A percentile compares a stretch with the other conserved stretches of the same genome.
Evolutionary conservation across 2,329 filamentous ascomycete genomes (phyloP).

Genomic region (Coniochaeta ligniaria): DNA sequence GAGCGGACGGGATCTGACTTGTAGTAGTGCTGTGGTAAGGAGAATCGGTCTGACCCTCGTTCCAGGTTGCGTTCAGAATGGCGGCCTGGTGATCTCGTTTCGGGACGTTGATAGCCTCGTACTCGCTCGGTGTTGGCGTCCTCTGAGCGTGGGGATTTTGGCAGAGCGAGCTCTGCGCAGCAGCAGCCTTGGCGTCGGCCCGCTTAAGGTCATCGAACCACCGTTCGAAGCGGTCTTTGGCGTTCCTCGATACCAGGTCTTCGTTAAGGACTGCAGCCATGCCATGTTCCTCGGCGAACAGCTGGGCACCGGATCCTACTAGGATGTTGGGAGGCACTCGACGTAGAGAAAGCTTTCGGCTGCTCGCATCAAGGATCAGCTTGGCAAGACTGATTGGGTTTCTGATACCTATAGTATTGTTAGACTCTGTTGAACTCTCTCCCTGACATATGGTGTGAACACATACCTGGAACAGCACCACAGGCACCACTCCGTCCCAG

Average conservation of each 20-base stretch:
- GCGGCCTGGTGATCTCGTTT: constrained; percentile 45
- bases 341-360: constrained; percentile 69
- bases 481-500: constrained; percentile 86
- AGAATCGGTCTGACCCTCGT: constrained; percentile 55
- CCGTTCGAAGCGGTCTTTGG: constrained; percentile 68
- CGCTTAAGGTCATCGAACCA: constrained; percentile 69
- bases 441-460: not conserved
- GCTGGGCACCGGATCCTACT: constrained; percentile 74
- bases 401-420: constrained; percentile 61
- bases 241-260: constrained; percentile 69
- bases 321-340: constrained; percentile 91
- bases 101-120: constrained; percentile 7
- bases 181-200: constrained; percentile 13
- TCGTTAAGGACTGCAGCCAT: constrained; percentile 69
- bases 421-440: not conserved
- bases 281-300: constrained; percentile 77
- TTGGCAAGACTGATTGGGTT: constrained; percentile 89
- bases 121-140: constrained; percentile 6
- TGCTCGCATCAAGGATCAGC: constrained; percentile 70
- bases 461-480: constrained; percentile 80
- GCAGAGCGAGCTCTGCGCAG: not conserved
- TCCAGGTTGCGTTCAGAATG: constrained; percentile 51
- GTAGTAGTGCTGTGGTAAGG: constrained; percentile 20
- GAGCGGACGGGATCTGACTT: not conserved
- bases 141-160: constrained; percentile 1